Evolutionary conservation across 345 rosid species (phyloP), one percentile per base, ranked within the genome.

Genomic region (Brassica rapa): DNA sequence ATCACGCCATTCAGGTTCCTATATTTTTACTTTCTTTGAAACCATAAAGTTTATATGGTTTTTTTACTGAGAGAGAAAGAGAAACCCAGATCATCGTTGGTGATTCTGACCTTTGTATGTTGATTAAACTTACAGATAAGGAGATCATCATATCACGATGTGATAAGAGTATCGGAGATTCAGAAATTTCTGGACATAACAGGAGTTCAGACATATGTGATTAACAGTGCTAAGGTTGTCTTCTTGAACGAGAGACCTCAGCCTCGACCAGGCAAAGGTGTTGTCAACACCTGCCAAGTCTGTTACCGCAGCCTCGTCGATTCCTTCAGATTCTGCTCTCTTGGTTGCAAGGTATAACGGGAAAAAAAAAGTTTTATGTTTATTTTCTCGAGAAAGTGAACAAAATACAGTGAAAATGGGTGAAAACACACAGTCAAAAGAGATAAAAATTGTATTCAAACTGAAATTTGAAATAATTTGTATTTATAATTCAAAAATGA

Each of bases 61-160:
- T 59, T 35, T 67, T 43, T 12, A 75, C 78, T 62, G 49, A 16
- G 9, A 59, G 33, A 57, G 43, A 55, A 1, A 46, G 27, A 49
- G 4, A 63, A 21, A n/a, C 46, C 3, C n/a, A 12, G 7, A 66
- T 41, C 24, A 27, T 57, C 6, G 8, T 57, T 21, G 4, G 35
- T 51, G 59, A 55, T 56, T 55, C 33, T 81, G 59, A 37, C 32
- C 19, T 70, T 56, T 23, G 63, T 46, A 5, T 76, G 24, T 63
- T 55, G 15, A 19, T 78, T 75, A 6, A 8, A 29, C 16, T 63
- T 35, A 37, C 86, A 93, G 99, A 95, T 95, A 84, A 88, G 99
- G 84, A 90, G 99, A 80, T 95, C 99, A 1, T 95, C 98, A 1
- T 95, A 95, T 87, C 99, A 95, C 77, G 98, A 93, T 84, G 99